Base-by-base conservation (phyloP, 2,329 filamentous ascomycete genomes). In the Lecanicillium sp. region DNA sequence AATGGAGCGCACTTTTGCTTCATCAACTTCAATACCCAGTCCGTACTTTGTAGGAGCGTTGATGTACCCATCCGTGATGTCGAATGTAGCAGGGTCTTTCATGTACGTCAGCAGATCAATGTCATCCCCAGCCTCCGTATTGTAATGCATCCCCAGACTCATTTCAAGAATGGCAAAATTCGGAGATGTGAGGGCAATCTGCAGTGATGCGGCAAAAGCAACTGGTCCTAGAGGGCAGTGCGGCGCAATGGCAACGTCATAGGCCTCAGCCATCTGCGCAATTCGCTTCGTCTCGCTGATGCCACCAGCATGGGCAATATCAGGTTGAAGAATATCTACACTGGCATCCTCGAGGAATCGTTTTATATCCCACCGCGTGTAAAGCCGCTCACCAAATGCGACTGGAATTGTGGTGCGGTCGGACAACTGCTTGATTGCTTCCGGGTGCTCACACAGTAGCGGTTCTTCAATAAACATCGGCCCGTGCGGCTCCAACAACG, bases 71-170 rank as follows among this genome's bases (percentile, higher is more conserved):
- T 76, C 71, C n/a, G 72, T 66, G 5, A 87, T 74, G 29, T 76
- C 65, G 67, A 81, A 86, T 0, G 84, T 74, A 36, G 72, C 69
- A 0, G 76, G 68, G 48, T 86, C 74, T 50, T 72, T 75, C 2
- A 79, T 66, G 52, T 87, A 87, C 18, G 72, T 82, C 11, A 72
- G 72, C 39, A 85, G 62, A 53, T 86, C 81, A 48, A 78, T 68
- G 3, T 75, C 69, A 2, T 74, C 79, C 6, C 22, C 22, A 11
- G 22, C 22, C 11, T 25, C 22, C 0, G 69, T 72, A 48, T 89
- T 89, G 53, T 88, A 89, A 55, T 89, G 85, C 49, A 89, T 88
- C 0, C 84, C 84, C 20, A 87, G 52, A 38, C 78, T 81, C 84
- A 87, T 87, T 57, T 88, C 84, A 52, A 85, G 78, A 22, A 88